Percentiles rank a stretch among this genome's conserved stretches.
Conservation (phyloP, 441 rosid species). For the Viola pubescens region DNA sequence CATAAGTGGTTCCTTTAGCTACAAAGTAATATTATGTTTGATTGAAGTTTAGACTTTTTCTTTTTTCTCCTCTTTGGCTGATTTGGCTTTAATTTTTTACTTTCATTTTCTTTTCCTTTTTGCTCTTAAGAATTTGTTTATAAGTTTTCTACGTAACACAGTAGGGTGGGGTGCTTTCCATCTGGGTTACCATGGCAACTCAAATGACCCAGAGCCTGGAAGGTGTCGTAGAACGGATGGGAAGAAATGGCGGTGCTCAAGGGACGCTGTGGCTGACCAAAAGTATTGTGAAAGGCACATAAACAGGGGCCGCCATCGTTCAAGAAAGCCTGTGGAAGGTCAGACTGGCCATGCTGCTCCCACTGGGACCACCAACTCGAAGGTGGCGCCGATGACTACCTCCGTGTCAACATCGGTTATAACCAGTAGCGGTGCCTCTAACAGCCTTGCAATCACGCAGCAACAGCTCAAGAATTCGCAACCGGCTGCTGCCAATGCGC, state of each 20-base stretch:
- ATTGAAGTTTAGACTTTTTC: slow-evolving; percentile 1
- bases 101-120: slow-evolving; percentile 19
- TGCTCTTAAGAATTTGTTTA: background rate
- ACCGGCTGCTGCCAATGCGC: slow-evolving; percentile 22
- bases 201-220: slow-evolving; percentile 82
- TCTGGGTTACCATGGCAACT: slow-evolving; percentile 58
- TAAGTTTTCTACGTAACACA: slow-evolving; percentile 9
- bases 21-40: slow-evolving; percentile 8
- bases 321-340: slow-evolving; percentile 99
- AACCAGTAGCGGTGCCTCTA: slow-evolving; percentile 27
- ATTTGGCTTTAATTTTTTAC: slow-evolving; percentile 26
- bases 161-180: slow-evolving; percentile 77
- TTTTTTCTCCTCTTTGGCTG: background rate
- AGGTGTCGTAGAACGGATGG: slow-evolving; percentile 94
- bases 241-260: slow-evolving; percentile 94
- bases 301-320: slow-evolving; percentile 97
- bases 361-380: slow-evolving; percentile 27
- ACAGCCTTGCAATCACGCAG: slow-evolving; percentile 28
- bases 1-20: slow-evolving; percentile 15
- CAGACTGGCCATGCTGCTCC: slow-evolving; percentile 54
- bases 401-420: slow-evolving; percentile 22
- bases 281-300: slow-evolving; percentile 90
- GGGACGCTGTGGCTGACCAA: slow-evolving; percentile 81
- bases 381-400: slow-evolving; percentile 29
- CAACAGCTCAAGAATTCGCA: slow-evolving; percentile 30